A percentile compares a stretch with the other conserved stretches of the same genome.
These are phyloP conservation scores for Excoecaria cochinchinensis DNA, from an alignment of 345 rosid species.

Conservation along the genomic window DNA sequence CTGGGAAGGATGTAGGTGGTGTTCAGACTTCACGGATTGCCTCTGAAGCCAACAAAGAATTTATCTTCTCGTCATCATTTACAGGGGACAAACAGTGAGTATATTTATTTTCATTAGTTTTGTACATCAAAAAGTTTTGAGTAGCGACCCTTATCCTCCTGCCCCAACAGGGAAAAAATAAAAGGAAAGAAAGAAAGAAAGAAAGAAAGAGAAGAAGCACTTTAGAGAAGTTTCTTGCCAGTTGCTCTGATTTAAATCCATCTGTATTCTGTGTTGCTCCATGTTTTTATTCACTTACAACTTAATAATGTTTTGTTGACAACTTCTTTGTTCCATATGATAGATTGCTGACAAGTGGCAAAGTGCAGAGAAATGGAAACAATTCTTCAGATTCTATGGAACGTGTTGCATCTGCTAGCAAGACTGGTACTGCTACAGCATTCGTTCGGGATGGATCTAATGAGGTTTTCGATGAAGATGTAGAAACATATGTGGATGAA, in stretches of 20 bases:
- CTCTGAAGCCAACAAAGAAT: slow-evolving; percentile 93
- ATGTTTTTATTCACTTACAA: neutral
- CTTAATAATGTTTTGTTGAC: slow-evolving; percentile 1
- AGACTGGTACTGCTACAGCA: slow-evolving; percentile 41
- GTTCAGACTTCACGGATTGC: slow-evolving; percentile 88
- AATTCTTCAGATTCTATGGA: slow-evolving; percentile 32
- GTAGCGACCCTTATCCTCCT: no score
- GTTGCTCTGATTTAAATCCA: neutral
- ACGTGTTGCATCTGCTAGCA: slow-evolving; percentile 29
- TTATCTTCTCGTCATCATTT: slow-evolving; percentile 85
- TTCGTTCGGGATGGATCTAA: slow-evolving; percentile 36
- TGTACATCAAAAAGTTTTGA: neutral
- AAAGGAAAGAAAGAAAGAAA: neutral
- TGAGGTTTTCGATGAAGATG: slow-evolving; percentile 49
- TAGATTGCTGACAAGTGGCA: slow-evolving; percentile 63
- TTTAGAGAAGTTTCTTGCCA: neutral
- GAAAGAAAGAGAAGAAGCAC: neutral
- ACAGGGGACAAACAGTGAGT: slow-evolving; percentile 90
- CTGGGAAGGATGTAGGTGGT: slow-evolving; percentile 82
- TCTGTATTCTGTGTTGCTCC: neutral
- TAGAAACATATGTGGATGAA: slow-evolving; percentile 80
- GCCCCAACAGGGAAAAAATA: no score
- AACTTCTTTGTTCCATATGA: slow-evolving; percentile 18
- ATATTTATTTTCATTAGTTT: slow-evolving; percentile 1
- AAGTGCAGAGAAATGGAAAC: slow-evolving; percentile 45